Conservation (phyloP, 129 eudicot genomes). For the Scalesia atractyloides region DNA sequence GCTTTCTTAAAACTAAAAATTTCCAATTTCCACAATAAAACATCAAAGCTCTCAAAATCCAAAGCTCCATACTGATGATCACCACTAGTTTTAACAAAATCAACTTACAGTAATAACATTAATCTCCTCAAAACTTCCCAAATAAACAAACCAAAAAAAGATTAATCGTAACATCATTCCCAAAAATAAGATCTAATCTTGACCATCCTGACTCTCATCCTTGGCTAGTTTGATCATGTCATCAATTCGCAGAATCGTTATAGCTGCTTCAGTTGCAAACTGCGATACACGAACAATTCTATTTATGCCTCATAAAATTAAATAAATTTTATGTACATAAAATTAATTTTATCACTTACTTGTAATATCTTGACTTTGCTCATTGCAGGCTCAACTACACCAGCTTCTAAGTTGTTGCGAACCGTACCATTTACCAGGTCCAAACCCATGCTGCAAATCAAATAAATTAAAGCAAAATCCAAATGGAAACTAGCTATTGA, state of each 20-base stretch:
- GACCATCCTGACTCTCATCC: constrained; percentile 83
- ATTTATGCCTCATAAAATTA: not conserved
- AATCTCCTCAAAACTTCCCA: constrained; percentile 31
- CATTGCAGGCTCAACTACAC: constrained; percentile 98
- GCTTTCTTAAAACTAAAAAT: not conserved
- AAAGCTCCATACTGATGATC: constrained; percentile 19
- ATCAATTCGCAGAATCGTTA: constrained; percentile 89
- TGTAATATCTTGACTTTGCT: constrained; percentile 96
- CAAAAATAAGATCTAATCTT: constrained; percentile 28
- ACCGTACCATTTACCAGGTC: constrained; percentile 81
- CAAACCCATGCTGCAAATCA: constrained; percentile 74
- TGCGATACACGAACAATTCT: constrained; percentile 25
- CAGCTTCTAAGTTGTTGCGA: constrained; percentile 94
- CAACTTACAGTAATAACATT: constrained; percentile 19
- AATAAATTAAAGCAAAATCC: not conserved
- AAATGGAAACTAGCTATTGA: not conserved
- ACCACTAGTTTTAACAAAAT: constrained; percentile 23
- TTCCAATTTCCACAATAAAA: not conserved
- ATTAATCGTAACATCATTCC: not conserved
- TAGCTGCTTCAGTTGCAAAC: constrained; percentile 99
- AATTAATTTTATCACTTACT: constrained; percentile 34
- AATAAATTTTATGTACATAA: not conserved
- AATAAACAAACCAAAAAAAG: not conserved
- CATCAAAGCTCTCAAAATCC: constrained; percentile 15
- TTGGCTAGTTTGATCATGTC: constrained; percentile 90